Evolutionary conservation across 306 rosid species (phyloP).

Genomic region (Cucurbita moschata): DNA sequence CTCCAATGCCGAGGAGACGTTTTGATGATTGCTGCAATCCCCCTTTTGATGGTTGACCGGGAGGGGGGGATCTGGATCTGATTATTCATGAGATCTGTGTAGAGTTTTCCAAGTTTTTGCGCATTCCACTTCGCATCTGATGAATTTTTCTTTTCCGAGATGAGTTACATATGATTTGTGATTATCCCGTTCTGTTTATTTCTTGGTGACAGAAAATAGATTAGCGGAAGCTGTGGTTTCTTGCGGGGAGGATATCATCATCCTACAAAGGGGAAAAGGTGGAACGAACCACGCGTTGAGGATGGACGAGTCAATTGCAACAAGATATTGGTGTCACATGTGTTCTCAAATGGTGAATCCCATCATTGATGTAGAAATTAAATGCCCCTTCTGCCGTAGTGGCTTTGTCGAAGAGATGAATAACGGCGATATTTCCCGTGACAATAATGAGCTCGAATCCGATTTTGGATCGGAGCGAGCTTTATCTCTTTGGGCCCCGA

Average conservation of each 20-base stretch:
- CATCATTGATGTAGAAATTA: slow-evolving; percentile 37
- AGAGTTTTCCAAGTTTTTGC: background rate
- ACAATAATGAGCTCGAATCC: slow-evolving; percentile 17
- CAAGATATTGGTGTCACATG: slow-evolving; percentile 56
- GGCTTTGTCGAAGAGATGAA: slow-evolving; percentile 55
- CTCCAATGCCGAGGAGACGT: background rate
- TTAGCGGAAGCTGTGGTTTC: background rate
- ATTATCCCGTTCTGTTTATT: background rate
- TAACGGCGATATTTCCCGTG: slow-evolving; percentile 6
- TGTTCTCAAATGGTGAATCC: slow-evolving; percentile 51
- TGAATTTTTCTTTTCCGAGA: background rate
- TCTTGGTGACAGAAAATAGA: background rate
- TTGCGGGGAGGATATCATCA: background rate
- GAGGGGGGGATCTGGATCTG: background rate
- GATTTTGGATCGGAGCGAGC: slow-evolving; percentile 41
- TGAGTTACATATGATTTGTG: background rate
- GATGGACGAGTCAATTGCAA: slow-evolving; percentile 45
- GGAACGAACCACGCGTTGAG: background rate
- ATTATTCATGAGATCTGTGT: background rate
- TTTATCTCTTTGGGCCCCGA: slow-evolving; percentile 68
- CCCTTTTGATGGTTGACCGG: background rate
- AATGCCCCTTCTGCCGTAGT: slow-evolving; percentile 49
- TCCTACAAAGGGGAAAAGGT: background rate
- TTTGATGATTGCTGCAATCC: background rate
- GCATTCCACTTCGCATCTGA: background rate